phyloP scores from a whole-genome alignment of 345 rosid genomes.

The Acer campestre region DNA sequence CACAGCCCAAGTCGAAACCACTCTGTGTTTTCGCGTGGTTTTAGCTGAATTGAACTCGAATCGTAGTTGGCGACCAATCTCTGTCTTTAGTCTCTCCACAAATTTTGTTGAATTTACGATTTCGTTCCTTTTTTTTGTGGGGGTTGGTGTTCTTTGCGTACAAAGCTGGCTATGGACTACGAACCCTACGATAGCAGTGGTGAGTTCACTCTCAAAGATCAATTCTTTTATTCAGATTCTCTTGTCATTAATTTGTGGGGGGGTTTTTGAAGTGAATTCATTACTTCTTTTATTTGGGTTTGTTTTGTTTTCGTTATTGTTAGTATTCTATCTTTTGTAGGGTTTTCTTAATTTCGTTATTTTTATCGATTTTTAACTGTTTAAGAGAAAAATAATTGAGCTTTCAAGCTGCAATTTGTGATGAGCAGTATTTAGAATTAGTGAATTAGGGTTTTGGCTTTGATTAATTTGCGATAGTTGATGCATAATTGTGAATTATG shows the following conservation, averaged over 20 bases:
- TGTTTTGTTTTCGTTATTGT: neutral
- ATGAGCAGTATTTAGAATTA: neutral
- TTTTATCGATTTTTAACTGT: neutral
- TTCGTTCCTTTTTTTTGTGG: neutral
- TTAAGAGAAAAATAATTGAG: neutral
- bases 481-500: neutral
- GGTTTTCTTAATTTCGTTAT: constrained; percentile 1
- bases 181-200: constrained; percentile 80
- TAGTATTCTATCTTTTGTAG: constrained; percentile 17
- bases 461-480: neutral
- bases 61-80: neutral
- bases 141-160: neutral
- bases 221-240: constrained; percentile 8
- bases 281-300: constrained; percentile 9
- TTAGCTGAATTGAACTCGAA: neutral
- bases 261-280: neutral
- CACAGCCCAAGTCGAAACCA: neutral
- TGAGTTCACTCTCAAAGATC: constrained; percentile 41
- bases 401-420: neutral
- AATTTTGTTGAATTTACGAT: neutral
- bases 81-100: neutral
- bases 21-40: neutral
- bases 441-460: constrained; percentile 8
- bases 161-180: constrained; percentile 62
- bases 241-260: constrained; percentile 16